Conservation (phyloP, 2,329 filamentous ascomycete species). For the Lecanicillium sp. region DNA sequence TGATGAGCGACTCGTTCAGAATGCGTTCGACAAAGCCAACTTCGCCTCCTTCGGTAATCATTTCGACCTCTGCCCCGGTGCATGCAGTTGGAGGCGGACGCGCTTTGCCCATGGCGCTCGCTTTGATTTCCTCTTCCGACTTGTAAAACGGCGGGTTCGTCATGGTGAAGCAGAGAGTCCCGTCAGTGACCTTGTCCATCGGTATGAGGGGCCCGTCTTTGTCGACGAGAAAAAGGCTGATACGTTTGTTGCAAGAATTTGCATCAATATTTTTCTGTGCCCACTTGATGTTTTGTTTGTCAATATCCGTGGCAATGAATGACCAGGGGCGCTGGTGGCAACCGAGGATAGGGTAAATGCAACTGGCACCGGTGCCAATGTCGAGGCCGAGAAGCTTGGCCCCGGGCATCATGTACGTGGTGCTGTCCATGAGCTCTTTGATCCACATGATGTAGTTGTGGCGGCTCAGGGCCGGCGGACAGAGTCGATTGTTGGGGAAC, state of each 20-base stretch:
- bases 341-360: constrained; percentile 90
- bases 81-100: constrained; percentile 62
- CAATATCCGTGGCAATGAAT: constrained; percentile 52
- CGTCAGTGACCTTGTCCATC: constrained; percentile 42
- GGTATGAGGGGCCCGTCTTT: constrained; percentile 53
- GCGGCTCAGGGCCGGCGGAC: constrained; percentile 68
- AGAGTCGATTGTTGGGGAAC: constrained; percentile 71
- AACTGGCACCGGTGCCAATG: constrained; percentile 83
- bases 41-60: constrained; percentile 78
- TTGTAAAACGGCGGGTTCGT: constrained; percentile 92
- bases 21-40: constrained; percentile 65
- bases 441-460: constrained; percentile 91
- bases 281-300: constrained; percentile 57
- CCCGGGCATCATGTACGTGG: constrained; percentile 39
- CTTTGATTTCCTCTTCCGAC: constrained; percentile 60
- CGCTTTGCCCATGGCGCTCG: constrained; percentile 58
- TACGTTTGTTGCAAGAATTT: constrained; percentile 58
- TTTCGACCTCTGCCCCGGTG: constrained; percentile 74
- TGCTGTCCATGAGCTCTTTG: constrained; percentile 70
- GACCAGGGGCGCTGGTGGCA: no score
- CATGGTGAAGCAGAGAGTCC: constrained; percentile 71
- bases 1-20: constrained; percentile 56
- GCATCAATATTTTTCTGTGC: constrained; percentile 58
- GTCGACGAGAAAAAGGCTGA: constrained; percentile 53
- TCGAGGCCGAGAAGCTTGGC: constrained; percentile 65